Conservation (phyloP, 345 rosid species). For the Geranium rotundifolium region DNA sequence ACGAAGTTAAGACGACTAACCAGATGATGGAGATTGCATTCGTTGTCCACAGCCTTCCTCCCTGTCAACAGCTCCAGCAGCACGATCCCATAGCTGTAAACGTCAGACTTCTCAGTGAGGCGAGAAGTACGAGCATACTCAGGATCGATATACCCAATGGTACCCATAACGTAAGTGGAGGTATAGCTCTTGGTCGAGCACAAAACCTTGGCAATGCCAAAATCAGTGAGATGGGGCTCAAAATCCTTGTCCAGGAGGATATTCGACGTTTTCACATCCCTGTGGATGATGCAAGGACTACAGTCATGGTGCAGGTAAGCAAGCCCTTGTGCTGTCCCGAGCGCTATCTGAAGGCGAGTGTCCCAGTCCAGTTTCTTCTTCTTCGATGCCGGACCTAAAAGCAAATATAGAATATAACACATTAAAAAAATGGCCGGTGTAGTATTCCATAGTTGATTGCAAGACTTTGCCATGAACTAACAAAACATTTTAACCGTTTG, state of each 20-base stretch:
- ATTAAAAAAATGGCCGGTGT: not conserved
- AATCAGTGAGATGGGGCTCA: constrained; percentile 93
- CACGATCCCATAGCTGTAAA: constrained; percentile 88
- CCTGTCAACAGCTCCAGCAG: constrained; percentile 85
- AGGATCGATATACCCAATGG: constrained; percentile 93
- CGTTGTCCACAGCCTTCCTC: constrained; percentile 83
- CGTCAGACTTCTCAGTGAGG: constrained; percentile 87
- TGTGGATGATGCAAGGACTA: constrained; percentile 83
- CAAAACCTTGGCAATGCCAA: constrained; percentile 85
- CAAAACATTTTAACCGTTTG: too few relatives aligned
- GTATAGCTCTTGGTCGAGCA: constrained; percentile 73
- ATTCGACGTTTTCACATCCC: constrained; percentile 90
- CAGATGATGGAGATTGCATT: constrained; percentile 86
- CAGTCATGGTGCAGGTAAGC: constrained; percentile 94
- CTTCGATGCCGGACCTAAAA: constrained; percentile 49
- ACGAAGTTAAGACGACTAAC: constrained; percentile 27
- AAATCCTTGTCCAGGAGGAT: constrained; percentile 78
- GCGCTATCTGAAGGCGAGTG: constrained; percentile 66
- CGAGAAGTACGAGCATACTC: constrained; percentile 95
- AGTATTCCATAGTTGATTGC: too few relatives aligned
- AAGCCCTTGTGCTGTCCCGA: constrained; percentile 90
- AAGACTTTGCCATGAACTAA: too few relatives aligned
- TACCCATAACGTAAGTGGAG: constrained; percentile 83
- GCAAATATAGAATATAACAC: not conserved
- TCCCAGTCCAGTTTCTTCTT: constrained; percentile 83